Evolutionary conservation across 2,329 filamentous ascomycete genomes (phyloP).

Genomic region (Pyrenochaeta sp.): DNA sequence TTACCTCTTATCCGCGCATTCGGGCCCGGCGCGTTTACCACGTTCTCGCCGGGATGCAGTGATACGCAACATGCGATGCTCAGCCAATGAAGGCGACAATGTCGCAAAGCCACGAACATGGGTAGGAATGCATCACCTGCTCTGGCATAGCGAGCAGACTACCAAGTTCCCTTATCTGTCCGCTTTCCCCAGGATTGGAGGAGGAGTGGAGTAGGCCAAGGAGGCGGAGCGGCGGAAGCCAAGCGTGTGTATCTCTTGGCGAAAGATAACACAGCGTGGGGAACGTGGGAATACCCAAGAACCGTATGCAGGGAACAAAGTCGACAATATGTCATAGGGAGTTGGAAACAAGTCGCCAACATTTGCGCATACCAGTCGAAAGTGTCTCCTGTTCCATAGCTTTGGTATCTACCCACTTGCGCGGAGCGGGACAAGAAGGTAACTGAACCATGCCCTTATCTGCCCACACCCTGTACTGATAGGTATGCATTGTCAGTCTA

Average conservation of each 20-base stretch:
- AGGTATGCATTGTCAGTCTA: constrained; percentile 44
- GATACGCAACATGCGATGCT: constrained; percentile 6
- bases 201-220: constrained; percentile 29
- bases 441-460: constrained; percentile 20
- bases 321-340: neutral
- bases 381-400: constrained; percentile 42
- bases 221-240: constrained; percentile 26
- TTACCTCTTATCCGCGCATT: constrained; percentile 15
- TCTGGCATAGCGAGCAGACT: constrained; percentile 20
- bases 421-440: too few species aligned
- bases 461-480: constrained; percentile 26
- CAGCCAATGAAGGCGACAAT: constrained; percentile 13
- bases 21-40: constrained; percentile 2
- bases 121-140: constrained; percentile 22
- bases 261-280: constrained; percentile 37
- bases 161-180: constrained; percentile 33
- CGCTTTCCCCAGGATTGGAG: constrained; percentile 16
- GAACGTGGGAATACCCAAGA: constrained; percentile 12
- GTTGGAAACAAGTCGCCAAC: constrained; percentile 37
- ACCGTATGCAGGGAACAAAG: neutral
- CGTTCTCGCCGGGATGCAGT: constrained; percentile 6
- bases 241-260: constrained; percentile 33
- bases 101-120: constrained; percentile 8
- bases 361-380: constrained; percentile 47
- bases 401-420: constrained; percentile 42